Evolutionary conservation across 139 green algal species (phyloP).

Genomic region (Asterochloris erici): DNA sequence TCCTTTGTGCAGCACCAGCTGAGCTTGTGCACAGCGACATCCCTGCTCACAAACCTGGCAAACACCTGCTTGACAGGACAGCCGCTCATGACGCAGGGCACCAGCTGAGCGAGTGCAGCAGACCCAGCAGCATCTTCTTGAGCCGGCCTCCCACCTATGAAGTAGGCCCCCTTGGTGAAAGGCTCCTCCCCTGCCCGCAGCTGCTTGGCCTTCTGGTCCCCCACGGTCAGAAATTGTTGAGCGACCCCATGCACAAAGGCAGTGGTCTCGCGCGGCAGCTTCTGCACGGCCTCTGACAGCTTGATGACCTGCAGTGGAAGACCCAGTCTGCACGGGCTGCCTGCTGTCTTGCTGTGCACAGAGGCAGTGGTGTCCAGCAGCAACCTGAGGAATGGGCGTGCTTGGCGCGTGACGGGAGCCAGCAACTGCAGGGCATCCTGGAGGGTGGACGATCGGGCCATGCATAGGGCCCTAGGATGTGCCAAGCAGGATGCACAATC

Average conservation of each 20-base stretch:
- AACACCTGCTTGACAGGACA: background rate
- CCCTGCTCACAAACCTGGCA: background rate
- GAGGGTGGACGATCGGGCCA: too few relatives aligned
- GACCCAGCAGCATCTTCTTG: slow-evolving; percentile 3
- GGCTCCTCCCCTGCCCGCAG: background rate
- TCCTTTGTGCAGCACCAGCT: too few relatives aligned
- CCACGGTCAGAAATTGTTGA: slow-evolving; percentile 71
- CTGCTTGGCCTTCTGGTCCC: slow-evolving; percentile 19
- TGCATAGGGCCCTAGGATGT: too few relatives aligned
- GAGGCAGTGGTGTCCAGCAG: background rate
- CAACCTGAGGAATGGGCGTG: background rate
- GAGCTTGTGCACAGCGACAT: too few relatives aligned
- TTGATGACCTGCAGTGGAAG: slow-evolving; percentile 71
- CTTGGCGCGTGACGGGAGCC: background rate
- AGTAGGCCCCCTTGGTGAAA: slow-evolving; percentile 75
- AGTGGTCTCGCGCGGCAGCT: slow-evolving; percentile 73
- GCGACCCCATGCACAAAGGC: slow-evolving; percentile 90
- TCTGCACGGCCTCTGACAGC: slow-evolving; percentile 90
- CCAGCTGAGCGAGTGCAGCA: background rate
- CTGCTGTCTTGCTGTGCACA: background rate
- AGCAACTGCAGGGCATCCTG: background rate
- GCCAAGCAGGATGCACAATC: too few relatives aligned
- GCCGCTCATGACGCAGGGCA: background rate
- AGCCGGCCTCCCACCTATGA: slow-evolving; percentile 40
- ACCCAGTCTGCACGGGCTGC: too few relatives aligned